Conservation (phyloP, 2,329 filamentous ascomycete species). For the Fusarium transvaalense region DNA sequence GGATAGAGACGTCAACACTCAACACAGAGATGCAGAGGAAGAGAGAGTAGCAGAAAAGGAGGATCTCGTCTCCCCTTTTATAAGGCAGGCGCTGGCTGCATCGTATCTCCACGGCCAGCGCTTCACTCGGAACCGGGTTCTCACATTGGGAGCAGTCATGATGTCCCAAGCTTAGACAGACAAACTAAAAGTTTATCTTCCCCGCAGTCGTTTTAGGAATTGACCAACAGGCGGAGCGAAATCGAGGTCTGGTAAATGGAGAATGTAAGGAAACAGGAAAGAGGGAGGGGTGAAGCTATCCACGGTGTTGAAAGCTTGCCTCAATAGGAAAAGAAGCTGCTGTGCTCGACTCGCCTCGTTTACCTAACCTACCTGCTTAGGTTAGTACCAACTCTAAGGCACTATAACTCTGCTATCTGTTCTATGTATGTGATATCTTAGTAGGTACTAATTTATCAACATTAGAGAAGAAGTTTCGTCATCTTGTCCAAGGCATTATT, state of each 20-base stretch:
- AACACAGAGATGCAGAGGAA: slow-evolving; percentile 7
- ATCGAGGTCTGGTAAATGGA: slow-evolving; percentile 2
- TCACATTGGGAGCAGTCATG: slow-evolving; percentile 25
- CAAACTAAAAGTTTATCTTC: slow-evolving; percentile 31
- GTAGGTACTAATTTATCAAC: too few relatives aligned
- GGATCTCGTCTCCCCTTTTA: slow-evolving; percentile 28
- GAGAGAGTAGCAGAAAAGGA: neutral
- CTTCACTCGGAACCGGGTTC: slow-evolving; percentile 28
- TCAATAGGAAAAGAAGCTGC: slow-evolving; percentile 35
- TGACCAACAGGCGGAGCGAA: slow-evolving; percentile 23
- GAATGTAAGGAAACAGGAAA: slow-evolving; percentile 29
- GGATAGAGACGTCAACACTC: neutral
- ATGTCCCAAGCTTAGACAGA: slow-evolving; percentile 30
- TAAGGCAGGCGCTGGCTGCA: slow-evolving; percentile 10
- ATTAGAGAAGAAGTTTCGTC: neutral
- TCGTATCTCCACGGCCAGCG: slow-evolving; percentile 12
- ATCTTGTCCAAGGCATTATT: neutral
- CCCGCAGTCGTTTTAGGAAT: slow-evolving; percentile 31
- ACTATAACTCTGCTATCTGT: neutral
- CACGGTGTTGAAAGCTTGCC: slow-evolving; percentile 26
- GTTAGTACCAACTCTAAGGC: neutral
- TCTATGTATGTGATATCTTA: too few relatives aligned
- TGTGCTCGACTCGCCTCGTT: slow-evolving; percentile 6
- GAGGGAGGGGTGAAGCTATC: slow-evolving; percentile 41
- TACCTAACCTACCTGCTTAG: neutral